These are phyloP conservation scores for Rhizopus arrhizus DNA, from an alignment of 371 early-diverging fungal genomes.

Conservation along the genomic window DNA sequence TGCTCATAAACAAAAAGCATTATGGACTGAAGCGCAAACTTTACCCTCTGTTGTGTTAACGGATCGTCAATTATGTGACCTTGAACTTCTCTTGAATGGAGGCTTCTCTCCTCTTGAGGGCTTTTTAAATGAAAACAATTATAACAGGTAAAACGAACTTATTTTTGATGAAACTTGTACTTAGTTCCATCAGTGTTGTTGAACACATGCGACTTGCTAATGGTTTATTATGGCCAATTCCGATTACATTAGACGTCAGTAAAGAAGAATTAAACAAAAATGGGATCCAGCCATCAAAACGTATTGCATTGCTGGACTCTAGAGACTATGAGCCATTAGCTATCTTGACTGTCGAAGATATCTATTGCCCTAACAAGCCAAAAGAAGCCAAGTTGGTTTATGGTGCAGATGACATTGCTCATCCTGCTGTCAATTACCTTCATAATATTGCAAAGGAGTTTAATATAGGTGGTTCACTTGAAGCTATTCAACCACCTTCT, in stretches of 20 bases:
- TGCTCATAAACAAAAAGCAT: conserved; percentile 63
- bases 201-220: conserved; percentile 72
- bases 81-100: conserved; percentile 92
- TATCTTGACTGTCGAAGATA: conserved; percentile 82
- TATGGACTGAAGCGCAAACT: conserved; percentile 65
- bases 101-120: conserved; percentile 97
- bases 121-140: conserved; percentile 85
- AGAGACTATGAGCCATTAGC: conserved; percentile 83
- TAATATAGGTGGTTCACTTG: conserved; percentile 83
- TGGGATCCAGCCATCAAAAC: conserved; percentile 54
- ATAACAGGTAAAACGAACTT: conserved; percentile 60
- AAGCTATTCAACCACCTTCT: conserved; percentile 80
- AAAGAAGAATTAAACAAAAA: conserved; percentile 61
- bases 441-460: conserved; percentile 75
- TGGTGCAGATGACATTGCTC: conserved; percentile 85
- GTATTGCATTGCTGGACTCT: conserved; percentile 81
- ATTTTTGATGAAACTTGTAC: background rate
- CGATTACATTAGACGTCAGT: conserved; percentile 86
- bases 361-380: conserved; percentile 81
- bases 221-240: conserved; percentile 88
- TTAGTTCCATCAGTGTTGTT: conserved; percentile 65
- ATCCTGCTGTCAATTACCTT: conserved; percentile 90
- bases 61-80: conserved; percentile 93
- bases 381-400: conserved; percentile 84
- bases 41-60: conserved; percentile 78